Evolutionary conservation across 1,284 basidiomycete species (phyloP).

Genomic region (Moesziomyces sp.): DNA sequence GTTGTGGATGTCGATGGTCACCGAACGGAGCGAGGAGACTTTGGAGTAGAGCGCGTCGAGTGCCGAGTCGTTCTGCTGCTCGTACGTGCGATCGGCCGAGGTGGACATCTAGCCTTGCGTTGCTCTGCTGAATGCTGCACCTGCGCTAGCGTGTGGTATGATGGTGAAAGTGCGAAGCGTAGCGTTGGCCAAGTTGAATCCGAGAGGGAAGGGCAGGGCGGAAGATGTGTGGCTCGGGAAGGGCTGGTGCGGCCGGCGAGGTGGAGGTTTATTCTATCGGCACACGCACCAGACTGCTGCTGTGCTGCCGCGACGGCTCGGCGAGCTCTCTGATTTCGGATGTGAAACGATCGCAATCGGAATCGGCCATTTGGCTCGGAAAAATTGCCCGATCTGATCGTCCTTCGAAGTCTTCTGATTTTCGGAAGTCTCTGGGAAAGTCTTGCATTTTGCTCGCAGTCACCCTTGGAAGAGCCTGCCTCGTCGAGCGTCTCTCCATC

Average conservation of each 20-base stretch:
- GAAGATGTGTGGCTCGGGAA: too few species aligned
- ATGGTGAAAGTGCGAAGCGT: background rate
- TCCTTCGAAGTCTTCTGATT: slow-evolving; percentile 1
- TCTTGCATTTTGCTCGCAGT: slow-evolving; percentile 1
- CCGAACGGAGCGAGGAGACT: slow-evolving; percentile 56
- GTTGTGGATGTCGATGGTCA: slow-evolving; percentile 62
- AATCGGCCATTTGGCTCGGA: background rate
- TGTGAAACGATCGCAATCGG: background rate
- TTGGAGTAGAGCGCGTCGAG: slow-evolving; percentile 61
- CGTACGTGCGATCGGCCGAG: slow-evolving; percentile 56
- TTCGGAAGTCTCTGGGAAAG: slow-evolving; percentile 18
- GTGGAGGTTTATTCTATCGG: background rate
- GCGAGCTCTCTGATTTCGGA: too few species aligned
- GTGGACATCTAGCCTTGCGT: slow-evolving; percentile 43
- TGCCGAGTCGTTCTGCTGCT: slow-evolving; percentile 64
- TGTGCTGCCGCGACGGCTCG: too few species aligned
- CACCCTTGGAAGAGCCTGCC: background rate
- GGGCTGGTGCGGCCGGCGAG: background rate
- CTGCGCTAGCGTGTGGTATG: background rate
- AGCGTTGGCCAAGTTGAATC: background rate
- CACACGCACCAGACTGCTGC: too few species aligned
- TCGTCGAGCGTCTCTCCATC: slow-evolving; percentile 3
- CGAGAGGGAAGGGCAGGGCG: too few species aligned
- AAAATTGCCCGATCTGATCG: background rate
- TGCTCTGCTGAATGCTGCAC: background rate